Conservation (phyloP, 2,329 filamentous ascomycete species). For the Cryphonectria nitschkei region DNA sequence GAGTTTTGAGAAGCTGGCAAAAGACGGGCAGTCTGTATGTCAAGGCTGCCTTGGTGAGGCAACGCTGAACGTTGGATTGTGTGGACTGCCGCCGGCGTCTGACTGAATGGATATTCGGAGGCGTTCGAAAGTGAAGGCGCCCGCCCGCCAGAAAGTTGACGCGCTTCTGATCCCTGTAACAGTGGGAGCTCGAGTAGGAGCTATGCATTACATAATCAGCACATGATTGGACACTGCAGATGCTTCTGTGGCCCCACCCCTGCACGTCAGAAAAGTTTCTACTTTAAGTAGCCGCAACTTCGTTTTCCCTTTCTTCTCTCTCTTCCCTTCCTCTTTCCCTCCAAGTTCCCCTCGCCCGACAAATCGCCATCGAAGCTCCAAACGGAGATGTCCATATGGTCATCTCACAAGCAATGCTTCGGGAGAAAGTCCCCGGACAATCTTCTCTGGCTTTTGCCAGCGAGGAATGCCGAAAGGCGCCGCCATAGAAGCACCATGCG, state of each 20-base stretch:
- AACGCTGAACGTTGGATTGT: constrained; percentile 6
- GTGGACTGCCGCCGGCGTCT: neutral
- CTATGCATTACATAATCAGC: constrained; percentile 17
- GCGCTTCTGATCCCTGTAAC: constrained; percentile 20
- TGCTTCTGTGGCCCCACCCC: constrained; percentile 17
- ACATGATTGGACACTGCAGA: constrained; percentile 18
- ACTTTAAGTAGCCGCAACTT: constrained; percentile 28
- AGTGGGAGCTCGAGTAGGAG: constrained; percentile 6
- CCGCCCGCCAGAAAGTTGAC: constrained; percentile 17
- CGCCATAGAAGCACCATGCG: constrained; percentile 98
- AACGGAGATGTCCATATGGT: constrained; percentile 66
- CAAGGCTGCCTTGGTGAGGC: constrained; percentile 7
- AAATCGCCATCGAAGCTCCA: constrained; percentile 99
- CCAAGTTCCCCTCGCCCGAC: constrained; percentile 84
- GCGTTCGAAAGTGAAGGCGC: neutral
- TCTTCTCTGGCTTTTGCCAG: constrained; percentile 39
- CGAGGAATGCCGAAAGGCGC: constrained; percentile 88
- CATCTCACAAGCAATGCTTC: constrained; percentile 66
- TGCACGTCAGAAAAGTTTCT: constrained; percentile 26
- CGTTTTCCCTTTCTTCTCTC: constrained; percentile 31
- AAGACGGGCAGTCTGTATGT: neutral
- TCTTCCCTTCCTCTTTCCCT: constrained; percentile 41
- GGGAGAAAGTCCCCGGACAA: constrained; percentile 99
- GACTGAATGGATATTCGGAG: constrained; percentile 24
- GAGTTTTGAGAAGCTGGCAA: neutral